Evolutionary conservation across 2,329 filamentous ascomycete genomes (phyloP).

Genomic region (Akanthomyces lecanii): DNA sequence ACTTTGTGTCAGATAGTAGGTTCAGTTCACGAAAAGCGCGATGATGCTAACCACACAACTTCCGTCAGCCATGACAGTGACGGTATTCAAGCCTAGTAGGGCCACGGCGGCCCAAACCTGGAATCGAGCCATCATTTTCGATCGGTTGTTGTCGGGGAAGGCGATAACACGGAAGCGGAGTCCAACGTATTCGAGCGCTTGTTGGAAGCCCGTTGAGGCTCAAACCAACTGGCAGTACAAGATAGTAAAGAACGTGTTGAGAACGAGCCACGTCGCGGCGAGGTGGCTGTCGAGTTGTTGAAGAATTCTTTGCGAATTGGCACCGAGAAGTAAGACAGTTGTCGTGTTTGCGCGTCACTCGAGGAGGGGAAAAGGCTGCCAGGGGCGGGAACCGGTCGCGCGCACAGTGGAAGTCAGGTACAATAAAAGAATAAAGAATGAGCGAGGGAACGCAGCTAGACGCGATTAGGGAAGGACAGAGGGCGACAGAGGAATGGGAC

Average conservation of each 20-base stretch:
- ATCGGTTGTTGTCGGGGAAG: background rate
- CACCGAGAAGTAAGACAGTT: background rate
- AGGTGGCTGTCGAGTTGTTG: background rate
- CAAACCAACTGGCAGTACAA: background rate
- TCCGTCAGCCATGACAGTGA: conserved; percentile 1
- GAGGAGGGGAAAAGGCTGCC: background rate
- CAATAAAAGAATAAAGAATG: conserved; percentile 3
- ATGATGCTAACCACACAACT: background rate
- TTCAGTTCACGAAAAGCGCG: background rate
- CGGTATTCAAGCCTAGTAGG: background rate
- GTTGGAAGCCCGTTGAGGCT: background rate
- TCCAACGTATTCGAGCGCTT: background rate
- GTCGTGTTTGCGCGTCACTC: conserved; percentile 2
- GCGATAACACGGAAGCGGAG: background rate
- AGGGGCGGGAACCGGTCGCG: conserved; percentile 5
- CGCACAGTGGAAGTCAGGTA: background rate
- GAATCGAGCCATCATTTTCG: background rate
- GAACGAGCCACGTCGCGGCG: background rate
- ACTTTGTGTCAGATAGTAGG: background rate
- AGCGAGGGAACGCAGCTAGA: conserved; percentile 10
- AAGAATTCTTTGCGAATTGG: background rate
- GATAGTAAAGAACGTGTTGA: background rate
- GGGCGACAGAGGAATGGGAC: background rate
- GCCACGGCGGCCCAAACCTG: background rate
- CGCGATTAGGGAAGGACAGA: conserved; percentile 6